Conservation (phyloP, 2,329 filamentous ascomycete genomes). For the Diaporthe aspalathi region DNA sequence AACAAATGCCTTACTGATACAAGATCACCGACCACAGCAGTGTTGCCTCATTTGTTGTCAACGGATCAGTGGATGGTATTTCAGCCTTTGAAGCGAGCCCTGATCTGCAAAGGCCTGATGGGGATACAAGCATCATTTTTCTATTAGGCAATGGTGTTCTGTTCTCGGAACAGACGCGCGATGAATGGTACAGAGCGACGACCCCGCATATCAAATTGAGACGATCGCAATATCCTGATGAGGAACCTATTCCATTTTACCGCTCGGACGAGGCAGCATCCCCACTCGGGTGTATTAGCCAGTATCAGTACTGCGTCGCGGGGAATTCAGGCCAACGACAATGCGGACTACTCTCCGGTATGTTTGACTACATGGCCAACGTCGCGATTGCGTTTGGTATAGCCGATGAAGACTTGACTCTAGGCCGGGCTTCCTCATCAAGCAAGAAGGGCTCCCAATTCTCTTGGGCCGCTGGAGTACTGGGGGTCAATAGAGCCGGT, state of each 20-base stretch:
- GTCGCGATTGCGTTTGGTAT: background rate
- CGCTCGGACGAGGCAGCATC: background rate
- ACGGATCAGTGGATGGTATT: background rate
- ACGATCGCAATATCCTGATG: fast-evolving
- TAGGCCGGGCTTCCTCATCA: background rate
- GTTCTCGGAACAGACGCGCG: background rate
- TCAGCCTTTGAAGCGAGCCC: background rate
- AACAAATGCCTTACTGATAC: background rate
- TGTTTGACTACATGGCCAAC: fast-evolving
- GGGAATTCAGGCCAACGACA: background rate
- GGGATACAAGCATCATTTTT: background rate
- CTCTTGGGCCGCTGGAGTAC: background rate
- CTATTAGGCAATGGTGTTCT: background rate
- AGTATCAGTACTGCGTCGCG: background rate
- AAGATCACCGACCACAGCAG: background rate
- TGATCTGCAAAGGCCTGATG: background rate
- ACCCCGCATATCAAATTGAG: background rate
- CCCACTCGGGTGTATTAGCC: background rate
- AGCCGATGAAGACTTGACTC: background rate
- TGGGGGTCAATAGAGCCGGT: no score
- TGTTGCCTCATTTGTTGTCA: background rate
- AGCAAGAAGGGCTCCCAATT: background rate
- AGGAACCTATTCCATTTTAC: background rate
- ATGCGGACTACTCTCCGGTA: background rate
- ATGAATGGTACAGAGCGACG: background rate